These are phyloP conservation scores for Neurospora crassa DNA, from an alignment of 2,329 filamentous ascomycete species.

Conservation along the genomic window DNA sequence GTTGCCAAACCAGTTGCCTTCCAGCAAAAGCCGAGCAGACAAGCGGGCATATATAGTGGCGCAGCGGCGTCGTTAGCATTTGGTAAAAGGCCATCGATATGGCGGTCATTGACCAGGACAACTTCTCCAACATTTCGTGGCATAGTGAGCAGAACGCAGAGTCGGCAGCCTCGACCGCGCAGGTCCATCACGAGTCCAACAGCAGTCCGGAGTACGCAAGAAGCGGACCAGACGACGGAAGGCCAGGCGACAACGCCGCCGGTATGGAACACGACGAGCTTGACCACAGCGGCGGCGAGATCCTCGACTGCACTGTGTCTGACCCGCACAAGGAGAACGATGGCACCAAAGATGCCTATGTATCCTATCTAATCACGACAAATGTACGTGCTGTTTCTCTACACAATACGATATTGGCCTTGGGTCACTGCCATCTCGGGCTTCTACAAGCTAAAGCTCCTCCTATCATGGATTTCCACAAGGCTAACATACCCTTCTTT, in stretches of 20 bases:
- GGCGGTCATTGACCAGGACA: constrained; percentile 50
- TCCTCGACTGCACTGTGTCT: constrained; percentile 73
- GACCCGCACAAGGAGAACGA: constrained; percentile 90
- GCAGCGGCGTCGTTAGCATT: background rate
- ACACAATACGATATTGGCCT: constrained; percentile 1
- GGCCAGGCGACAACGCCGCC: constrained; percentile 30
- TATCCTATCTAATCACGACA: constrained; percentile 91
- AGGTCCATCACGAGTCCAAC: constrained; percentile 16
- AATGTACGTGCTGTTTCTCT: constrained; percentile 46
- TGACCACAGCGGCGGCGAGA: constrained; percentile 56
- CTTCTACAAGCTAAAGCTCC: background rate
- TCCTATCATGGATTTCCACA: background rate
- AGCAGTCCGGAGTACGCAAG: constrained; percentile 24
- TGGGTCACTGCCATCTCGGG: background rate
- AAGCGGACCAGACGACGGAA: constrained; percentile 32
- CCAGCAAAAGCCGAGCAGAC: background rate
- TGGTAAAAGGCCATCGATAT: constrained; percentile 19
- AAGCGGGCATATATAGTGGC: background rate
- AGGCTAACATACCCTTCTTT: background rate
- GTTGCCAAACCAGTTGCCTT: background rate
- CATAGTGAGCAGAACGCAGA: constrained; percentile 48
- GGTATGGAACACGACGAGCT: constrained; percentile 40
- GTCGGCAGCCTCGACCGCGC: constrained; percentile 22
- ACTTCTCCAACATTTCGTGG: constrained; percentile 79
- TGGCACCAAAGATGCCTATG: constrained; percentile 91